Conservation (phyloP, 768 basidiomycete species). For the Calocybe gangraenosa region DNA sequence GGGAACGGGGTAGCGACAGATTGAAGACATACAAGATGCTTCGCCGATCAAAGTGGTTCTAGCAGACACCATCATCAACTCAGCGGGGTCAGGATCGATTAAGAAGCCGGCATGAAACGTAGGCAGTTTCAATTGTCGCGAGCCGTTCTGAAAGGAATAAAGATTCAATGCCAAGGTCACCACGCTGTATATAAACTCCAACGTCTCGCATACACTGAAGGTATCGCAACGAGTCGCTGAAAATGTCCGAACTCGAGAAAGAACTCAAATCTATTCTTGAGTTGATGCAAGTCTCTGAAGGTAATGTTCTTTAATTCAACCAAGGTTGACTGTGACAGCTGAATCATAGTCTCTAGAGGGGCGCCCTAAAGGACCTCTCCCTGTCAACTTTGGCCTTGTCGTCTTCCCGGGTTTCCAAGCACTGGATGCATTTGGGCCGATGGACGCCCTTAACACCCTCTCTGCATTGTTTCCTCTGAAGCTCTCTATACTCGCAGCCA, state of each 20-base stretch:
- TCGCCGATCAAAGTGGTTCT: too few relatives aligned
- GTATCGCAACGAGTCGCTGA: too few relatives aligned
- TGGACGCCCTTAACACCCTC: constrained; percentile 27
- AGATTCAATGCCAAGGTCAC: too few relatives aligned
- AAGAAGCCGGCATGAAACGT: too few relatives aligned
- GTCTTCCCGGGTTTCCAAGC: constrained; percentile 28
- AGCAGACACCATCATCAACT: too few relatives aligned
- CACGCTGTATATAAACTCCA: too few relatives aligned
- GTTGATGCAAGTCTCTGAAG: background rate
- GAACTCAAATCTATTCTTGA: background rate
- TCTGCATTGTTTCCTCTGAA: constrained; percentile 19
- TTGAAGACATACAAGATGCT: too few relatives aligned
- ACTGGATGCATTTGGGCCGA: constrained; percentile 28
- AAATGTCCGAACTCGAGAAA: background rate
- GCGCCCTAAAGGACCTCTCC: constrained; percentile 1
- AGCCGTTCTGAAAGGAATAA: too few relatives aligned
- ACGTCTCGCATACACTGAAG: too few relatives aligned
- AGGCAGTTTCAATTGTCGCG: too few relatives aligned
- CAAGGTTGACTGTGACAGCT: background rate
- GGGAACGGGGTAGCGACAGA: too few relatives aligned
- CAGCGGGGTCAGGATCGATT: too few relatives aligned
- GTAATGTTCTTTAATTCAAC: background rate
- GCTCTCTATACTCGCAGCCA: constrained; percentile 22
- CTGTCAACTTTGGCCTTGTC: constrained; percentile 21
- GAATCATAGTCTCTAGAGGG: background rate